Evolutionary conservation across 495 filamentous ascomycete genomes (phyloP), one percentile per base, ranked within the genome.

Genomic region (Tuber calosporum): DNA sequence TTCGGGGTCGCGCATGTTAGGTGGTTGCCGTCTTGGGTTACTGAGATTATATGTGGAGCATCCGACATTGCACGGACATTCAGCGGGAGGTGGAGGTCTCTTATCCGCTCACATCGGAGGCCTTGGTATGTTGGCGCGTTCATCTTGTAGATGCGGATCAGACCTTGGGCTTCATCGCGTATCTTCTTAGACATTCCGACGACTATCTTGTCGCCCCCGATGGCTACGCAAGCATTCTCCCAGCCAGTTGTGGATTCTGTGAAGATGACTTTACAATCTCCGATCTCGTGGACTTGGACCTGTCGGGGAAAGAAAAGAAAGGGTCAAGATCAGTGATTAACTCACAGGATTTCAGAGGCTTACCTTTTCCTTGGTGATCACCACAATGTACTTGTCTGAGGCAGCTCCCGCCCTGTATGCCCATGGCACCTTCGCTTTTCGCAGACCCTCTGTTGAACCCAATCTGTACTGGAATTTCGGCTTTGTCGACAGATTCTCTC

Each of bases 271-370:
- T 74, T 75, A 39, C 73, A 79, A 17, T 62, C 72, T 41, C 72
- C 72, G 39, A 82, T 73, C 36, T 82, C 80, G 66, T 82, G 80
- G 37, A 82, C 80, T 75, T 81, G 79, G 15, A 81, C 67, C 80
- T 81, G 34, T 70, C 40, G 36, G 26, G 30, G 13, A 17, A 62
- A 62, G 13, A 62, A 26, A 34, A 26, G n/a, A 22, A 36, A 37
- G 41, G 36, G 58, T 78, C 22, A 78, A 58, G 30, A 74, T 45
- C 39, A 30, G 17, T 45, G 66, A 9, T 17, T 34, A 40, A 11
- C 20, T 17, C 40, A 20, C 34, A 66, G 15, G 38, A 22, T 72
- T 67, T 66, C 30, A 22, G 40, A 53, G 48, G 74, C 74, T 58
- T 30, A 81, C 80, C 72, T 78, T 77, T 26, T 81, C 70, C 62